A percentile compares a stretch with the other conserved stretches of the same genome.
phyloP scores from a whole-genome alignment of 306 rosid species.

The Pterocarpus santalinus region DNA sequence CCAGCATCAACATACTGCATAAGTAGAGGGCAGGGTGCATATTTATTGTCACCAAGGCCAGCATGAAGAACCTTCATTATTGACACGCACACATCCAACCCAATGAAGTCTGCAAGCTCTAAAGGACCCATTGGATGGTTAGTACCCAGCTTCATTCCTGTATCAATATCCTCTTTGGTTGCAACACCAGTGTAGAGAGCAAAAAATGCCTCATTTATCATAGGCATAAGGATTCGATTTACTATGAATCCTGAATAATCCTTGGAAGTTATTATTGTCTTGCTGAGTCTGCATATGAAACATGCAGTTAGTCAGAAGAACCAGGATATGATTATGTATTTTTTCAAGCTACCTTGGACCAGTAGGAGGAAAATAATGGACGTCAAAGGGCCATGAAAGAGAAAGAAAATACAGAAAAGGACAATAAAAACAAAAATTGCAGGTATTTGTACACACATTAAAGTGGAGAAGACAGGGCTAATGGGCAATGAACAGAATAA shows the following conservation, averaged over 20 bases:
- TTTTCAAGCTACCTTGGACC: not conserved
- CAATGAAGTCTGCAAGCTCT: slow-evolving; percentile 95
- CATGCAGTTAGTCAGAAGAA: slow-evolving; percentile 22
- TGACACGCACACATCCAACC: slow-evolving; percentile 92
- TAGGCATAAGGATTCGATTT: slow-evolving; percentile 88
- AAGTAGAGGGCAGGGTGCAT: slow-evolving; percentile 92
- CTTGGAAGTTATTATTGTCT: slow-evolving; percentile 62
- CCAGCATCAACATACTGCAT: slow-evolving; percentile 90
- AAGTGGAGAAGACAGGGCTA: slow-evolving; percentile 17
- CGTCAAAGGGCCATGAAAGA: not conserved
- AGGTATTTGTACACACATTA: not conserved
- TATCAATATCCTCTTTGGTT: slow-evolving; percentile 88
- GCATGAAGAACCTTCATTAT: slow-evolving; percentile 89
- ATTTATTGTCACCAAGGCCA: slow-evolving; percentile 87
- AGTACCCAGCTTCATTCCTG: slow-evolving; percentile 93
- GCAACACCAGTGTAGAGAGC: slow-evolving; percentile 80
- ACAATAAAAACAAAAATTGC: not conserved
- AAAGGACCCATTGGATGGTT: slow-evolving; percentile 98
- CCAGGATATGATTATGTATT: not conserved
- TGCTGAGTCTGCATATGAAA: slow-evolving; percentile 54
- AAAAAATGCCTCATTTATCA: slow-evolving; percentile 92
- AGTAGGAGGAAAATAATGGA: not conserved
- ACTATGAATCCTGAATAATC: slow-evolving; percentile 91
- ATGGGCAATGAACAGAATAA: slow-evolving; percentile 6
- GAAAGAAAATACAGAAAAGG: not conserved